Percentiles rank a stretch among this genome's conserved stretches.
These are phyloP conservation scores for Lumnitzera littorea DNA, from an alignment of 345 rosid genomes.

Conservation along the genomic window DNA sequence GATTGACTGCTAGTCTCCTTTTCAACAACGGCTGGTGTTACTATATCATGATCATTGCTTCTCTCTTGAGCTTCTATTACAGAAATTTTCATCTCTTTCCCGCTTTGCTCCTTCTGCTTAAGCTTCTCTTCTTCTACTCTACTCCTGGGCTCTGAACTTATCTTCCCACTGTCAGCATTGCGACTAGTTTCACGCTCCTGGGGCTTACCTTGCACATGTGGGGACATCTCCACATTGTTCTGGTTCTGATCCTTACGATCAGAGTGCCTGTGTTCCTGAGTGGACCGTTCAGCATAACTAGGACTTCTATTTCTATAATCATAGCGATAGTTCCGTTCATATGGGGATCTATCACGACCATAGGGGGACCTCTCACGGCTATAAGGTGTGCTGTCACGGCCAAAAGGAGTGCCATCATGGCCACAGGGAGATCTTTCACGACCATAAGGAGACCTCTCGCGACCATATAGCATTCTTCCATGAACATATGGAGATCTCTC, in stretches of 20 bases:
- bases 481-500: constrained; percentile 20
- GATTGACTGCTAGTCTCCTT: constrained; percentile 36
- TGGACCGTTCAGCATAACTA: constrained; percentile 46
- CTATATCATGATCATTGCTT: constrained; percentile 21
- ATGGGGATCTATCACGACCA: constrained; percentile 64
- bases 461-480: constrained; percentile 25
- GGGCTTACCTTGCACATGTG: constrained; percentile 44
- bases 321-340: constrained; percentile 52
- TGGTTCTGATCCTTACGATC: constrained; percentile 54
- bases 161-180: constrained; percentile 47
- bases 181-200: constrained; percentile 45
- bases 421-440: constrained; percentile 73
- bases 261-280: constrained; percentile 45
- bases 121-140: constrained; percentile 56
- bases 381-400: constrained; percentile 15
- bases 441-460: constrained; percentile 36
- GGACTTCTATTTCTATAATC: constrained; percentile 84
- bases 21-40: constrained; percentile 27
- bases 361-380: constrained; percentile 32
- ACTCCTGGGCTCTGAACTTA: constrained; percentile 35
- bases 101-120: constrained; percentile 38
- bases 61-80: constrained; percentile 57
- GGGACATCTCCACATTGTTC: constrained; percentile 49
- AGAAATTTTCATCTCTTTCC: constrained; percentile 27
- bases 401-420: constrained; percentile 48